Base-by-base conservation (phyloP, 2,329 filamentous ascomycete species). In the Paracamarosporium sp. region DNA sequence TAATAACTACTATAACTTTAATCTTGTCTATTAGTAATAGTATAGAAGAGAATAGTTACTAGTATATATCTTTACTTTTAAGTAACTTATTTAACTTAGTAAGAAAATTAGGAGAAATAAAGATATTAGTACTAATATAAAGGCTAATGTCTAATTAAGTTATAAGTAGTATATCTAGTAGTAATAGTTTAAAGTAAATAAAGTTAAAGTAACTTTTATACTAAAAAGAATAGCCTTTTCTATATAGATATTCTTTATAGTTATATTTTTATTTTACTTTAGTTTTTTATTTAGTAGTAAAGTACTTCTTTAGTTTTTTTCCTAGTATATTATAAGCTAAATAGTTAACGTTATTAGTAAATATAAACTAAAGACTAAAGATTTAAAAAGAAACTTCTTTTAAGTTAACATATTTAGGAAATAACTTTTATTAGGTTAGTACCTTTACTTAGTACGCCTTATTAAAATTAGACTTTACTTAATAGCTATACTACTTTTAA, bases 101-200 rank as follows among this genome's bases (percentile, higher is more conserved):
- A 41, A 50, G n/a, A 41, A 20, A 7, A 55, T 55, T 20, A 41
- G 27, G 28, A 48, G 17, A 31, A 15, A 48, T 31, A 55, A 31
- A 20, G 31, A 48, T 25, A n/a, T 50, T 33, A 31, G 53, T 33
- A 28, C 41, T 55, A 48, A 33, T 55, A 50, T 36, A 36, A 54
- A 54, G 41, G 48, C 43, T 40, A 47, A 54, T 1, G 30, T 40
- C 41, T 47, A 47, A 11, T 15, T 31, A 31, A 3, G 41, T 54
- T 38, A 2, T 41, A 41, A 5, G 28, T 6, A 6, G 24, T 41
- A 24, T 20, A 11, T 38, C 38, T 53, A 53, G 17, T 33, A 27
- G 24, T 48, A n/a, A 2, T 33, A 28, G 17, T 28, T 6, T 22
- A 22, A 33, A 48, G 45, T 33, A 20, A 22, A 55, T 55, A 36